A percentile compares a stretch with the other conserved stretches of the same genome.
phyloP scores from a whole-genome alignment of 495 filamentous ascomycete genomes.

The Trichoderma parareesei region DNA sequence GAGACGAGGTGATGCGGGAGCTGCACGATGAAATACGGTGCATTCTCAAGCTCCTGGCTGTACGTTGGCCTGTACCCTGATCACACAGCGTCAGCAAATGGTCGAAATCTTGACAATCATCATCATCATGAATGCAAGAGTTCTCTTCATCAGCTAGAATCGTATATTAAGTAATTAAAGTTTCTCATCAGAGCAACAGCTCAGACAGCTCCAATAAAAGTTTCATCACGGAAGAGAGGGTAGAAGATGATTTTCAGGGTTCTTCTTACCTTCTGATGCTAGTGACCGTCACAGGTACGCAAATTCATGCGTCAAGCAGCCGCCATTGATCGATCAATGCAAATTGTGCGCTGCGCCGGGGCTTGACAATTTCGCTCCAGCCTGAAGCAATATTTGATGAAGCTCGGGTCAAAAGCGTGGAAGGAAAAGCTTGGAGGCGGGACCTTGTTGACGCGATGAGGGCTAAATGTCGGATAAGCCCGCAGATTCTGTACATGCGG shows the following conservation, averaged over 20 bases:
- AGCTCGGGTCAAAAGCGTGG: not conserved
- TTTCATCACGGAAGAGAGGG: slow-evolving; percentile 36
- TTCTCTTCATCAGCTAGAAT: slow-evolving; percentile 27
- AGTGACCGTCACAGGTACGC: not conserved
- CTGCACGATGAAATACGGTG: not conserved
- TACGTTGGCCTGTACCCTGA: not conserved
- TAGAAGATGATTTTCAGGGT: not conserved
- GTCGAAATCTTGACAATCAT: not conserved
- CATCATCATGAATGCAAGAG: slow-evolving; percentile 10
- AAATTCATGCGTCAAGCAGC: not conserved
- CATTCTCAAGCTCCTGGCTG: not conserved
- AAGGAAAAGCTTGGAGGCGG: not conserved
- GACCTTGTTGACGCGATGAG: not conserved
- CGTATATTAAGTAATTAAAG: slow-evolving; percentile 43
- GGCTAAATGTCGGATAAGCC: not conserved
- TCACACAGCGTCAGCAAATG: not conserved
- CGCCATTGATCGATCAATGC: not conserved
- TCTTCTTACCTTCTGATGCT: not conserved
- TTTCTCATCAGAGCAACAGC: slow-evolving; percentile 45
- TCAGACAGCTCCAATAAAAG: slow-evolving; percentile 98
- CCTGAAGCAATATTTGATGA: not conserved
- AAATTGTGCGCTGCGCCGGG: not conserved
- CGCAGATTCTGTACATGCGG: not conserved
- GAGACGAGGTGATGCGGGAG: slow-evolving; percentile 7
- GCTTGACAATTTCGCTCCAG: not conserved